Evolutionary conservation across 2,329 filamentous ascomycete species (phyloP), one percentile per base, ranked within the genome.

Genomic region (Cladobotryum mycophilum): DNA sequence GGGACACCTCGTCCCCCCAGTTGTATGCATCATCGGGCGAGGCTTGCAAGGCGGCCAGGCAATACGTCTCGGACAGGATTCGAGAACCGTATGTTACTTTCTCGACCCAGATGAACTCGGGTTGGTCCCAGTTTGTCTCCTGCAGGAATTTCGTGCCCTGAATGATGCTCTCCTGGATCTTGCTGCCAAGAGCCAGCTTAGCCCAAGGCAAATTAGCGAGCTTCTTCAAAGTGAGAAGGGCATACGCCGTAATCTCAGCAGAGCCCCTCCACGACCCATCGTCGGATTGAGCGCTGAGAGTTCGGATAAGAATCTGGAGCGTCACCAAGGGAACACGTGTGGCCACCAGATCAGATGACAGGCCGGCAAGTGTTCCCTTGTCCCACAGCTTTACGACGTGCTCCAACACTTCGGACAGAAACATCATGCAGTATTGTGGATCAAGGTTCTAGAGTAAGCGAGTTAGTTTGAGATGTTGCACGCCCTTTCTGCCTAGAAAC

Each of bases 221-320:
- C 20, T 48, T 35, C 18, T 33, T 42, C 17, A 43, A 34, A 22
- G 54, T 40, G 13, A 30, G 9, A 6, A 30, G 25, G 25, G 37
- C 55, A 47, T 58, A 58, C 8, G 51, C 43, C 13, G 51, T 55
- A 36, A 51, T 35, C 44, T 56, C 56, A 17, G 48, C 17, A 5
- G 47, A 55, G 17, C 43, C 35, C 14, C 52, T 36, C 54, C 56
- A 58, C 12, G 56, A 55, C 11, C 53, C 54, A 20, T 55, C 38
- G 9, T 41, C n/a, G 35, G 15, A 17, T 35, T 35, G 20, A 17
- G 11, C 11, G 37, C 46, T 40, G 18, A 48, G 37, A 7, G 15
- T 25, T 20, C 46, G 36, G 11, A 36, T 18, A 9, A 48, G 37
- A 15, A 48, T 14, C 11, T 42, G 46, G 20, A 22, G 13, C n/a